Conservation (phyloP, 306 rosid species). For the Malus sieversii region DNA sequence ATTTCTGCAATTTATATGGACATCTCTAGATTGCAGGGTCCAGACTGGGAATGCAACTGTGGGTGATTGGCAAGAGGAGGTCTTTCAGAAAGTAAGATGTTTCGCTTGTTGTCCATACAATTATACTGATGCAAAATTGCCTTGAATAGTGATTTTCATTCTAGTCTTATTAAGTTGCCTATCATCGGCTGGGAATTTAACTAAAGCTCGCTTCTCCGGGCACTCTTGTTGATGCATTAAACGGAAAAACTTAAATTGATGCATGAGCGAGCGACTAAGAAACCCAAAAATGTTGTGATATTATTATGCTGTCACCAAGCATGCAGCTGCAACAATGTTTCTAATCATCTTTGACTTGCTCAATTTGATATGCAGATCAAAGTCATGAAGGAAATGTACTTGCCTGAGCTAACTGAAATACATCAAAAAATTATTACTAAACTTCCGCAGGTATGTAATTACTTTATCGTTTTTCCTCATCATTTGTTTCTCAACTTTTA, state of each 20-base stretch:
- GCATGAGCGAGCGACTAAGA: background rate
- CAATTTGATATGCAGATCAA: constrained; percentile 44
- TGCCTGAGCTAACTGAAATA: constrained; percentile 51
- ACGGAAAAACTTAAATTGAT: background rate
- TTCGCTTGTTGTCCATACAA: background rate
- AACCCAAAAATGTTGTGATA: too few species aligned
- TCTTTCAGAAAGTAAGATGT: constrained; percentile 61
- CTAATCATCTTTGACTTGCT: constrained; percentile 11
- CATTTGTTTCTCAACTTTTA: background rate
- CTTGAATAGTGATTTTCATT: background rate
- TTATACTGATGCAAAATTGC: too few species aligned
- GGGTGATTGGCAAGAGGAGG: constrained; percentile 78
- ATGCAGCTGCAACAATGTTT: background rate
- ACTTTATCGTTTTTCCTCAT: background rate
- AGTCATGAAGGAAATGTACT: constrained; percentile 58
- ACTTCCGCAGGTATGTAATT: constrained; percentile 51
- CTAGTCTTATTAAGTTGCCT: background rate
- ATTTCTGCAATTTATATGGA: constrained; percentile 28
- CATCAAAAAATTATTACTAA: constrained; percentile 43
- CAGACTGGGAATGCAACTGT: constrained; percentile 67
- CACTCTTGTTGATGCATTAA: background rate
- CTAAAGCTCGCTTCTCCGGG: background rate
- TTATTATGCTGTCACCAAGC: too few species aligned
- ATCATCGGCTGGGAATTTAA: background rate
- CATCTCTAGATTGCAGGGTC: constrained; percentile 68